Evolutionary conservation across 2,329 filamentous ascomycete genomes (phyloP).

Genomic region (Aspergillus alliaceus): DNA sequence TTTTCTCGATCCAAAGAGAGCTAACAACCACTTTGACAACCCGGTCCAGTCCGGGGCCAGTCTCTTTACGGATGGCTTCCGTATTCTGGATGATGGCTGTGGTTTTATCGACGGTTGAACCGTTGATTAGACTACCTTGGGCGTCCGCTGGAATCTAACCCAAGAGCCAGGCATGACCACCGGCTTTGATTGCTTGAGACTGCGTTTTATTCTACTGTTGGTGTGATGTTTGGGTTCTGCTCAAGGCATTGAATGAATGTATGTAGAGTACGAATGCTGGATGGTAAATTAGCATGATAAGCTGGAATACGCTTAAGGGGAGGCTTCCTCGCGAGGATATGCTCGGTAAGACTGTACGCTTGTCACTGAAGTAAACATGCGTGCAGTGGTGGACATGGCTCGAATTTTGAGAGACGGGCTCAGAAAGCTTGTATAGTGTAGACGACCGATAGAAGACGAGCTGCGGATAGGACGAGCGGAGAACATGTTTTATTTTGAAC

Average conservation of each 20-base stretch:
- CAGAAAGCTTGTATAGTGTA: background rate
- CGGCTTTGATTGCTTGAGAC: conserved; percentile 54
- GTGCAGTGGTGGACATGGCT: background rate
- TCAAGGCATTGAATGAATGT: background rate
- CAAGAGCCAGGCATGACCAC: conserved; percentile 62
- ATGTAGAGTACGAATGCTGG: background rate
- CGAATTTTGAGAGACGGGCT: background rate
- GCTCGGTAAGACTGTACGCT: background rate
- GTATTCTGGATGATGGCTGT: conserved; percentile 61
- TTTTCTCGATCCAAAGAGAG: background rate
- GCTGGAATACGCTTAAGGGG: background rate
- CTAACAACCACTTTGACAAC: conserved; percentile 71
- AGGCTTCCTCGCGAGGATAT: background rate
- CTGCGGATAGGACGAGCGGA: background rate
- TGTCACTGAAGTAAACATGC: background rate
- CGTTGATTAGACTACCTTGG: conserved; percentile 54
- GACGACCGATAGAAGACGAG: background rate
- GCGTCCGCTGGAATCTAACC: conserved; percentile 69
- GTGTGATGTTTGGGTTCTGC: background rate
- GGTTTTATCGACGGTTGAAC: conserved; percentile 37
- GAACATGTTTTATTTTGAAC: background rate
- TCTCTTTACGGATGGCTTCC: conserved; percentile 72
- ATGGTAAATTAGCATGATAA: background rate
- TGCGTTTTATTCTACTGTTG: background rate
- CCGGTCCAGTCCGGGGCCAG: conserved; percentile 68